These are phyloP conservation scores for Hsuehochloa calcarea DNA, from an alignment of 176 grass and related monocot genomes.

Conservation along the genomic window DNA sequence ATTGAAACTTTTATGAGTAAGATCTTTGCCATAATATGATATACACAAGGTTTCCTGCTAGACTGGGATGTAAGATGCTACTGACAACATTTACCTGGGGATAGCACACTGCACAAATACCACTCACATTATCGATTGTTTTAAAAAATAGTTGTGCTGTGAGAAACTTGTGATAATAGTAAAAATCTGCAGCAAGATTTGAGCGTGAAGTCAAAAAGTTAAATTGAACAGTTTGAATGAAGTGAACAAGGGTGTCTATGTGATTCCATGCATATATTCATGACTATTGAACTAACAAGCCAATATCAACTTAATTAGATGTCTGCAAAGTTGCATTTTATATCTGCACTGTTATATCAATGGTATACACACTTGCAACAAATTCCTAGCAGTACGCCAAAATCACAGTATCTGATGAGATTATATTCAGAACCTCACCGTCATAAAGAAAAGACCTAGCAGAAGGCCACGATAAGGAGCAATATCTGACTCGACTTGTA, in stretches of 20 bases:
- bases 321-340: constrained; percentile 13
- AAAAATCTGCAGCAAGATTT: background rate
- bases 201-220: constrained; percentile 1
- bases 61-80: background rate
- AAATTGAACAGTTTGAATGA: constrained; percentile 7
- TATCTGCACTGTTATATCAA: background rate
- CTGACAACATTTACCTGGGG: background rate
- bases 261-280: background rate
- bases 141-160: background rate
- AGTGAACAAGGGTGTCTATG: background rate
- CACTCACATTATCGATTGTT: background rate
- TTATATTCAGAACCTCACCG: constrained; percentile 52
- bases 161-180: background rate
- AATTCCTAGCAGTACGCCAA: background rate
- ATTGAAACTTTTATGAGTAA: background rate
- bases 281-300: constrained; percentile 14
- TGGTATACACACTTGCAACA: constrained; percentile 20
- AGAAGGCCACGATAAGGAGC: constrained; percentile 97
- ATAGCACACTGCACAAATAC: constrained; percentile 6
- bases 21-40: background rate
- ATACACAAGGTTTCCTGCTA: background rate
- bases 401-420: background rate
- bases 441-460: constrained; percentile 99
- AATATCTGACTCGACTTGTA: constrained; percentile 99
- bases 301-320: background rate